Base-by-base conservation (phyloP, 441 rosid genomes). In the Populus hybrid region DNA sequence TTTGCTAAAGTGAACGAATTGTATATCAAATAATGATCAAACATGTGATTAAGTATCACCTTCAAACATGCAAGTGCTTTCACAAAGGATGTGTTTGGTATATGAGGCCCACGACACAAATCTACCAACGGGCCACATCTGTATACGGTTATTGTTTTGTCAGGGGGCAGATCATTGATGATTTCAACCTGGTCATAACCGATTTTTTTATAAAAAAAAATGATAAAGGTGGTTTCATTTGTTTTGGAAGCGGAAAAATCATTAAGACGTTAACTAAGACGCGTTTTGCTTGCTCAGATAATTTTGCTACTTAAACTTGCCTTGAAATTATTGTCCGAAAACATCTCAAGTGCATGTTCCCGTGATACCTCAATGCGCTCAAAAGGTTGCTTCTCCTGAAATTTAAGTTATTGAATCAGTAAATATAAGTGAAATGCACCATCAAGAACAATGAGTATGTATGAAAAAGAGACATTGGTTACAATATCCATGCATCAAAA, bases 41-140 rank as follows among this genome's bases (percentile, higher is more conserved):
- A 40, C 14, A 70, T 29, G 69, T 68, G 26, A 69, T 21, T 66
- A 71, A 72, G 81, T 53, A 63, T 78, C 77, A 97, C 99, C 98
- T 90, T 97, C 87, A 94, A 83, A 83, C 98, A 97, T 42, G 90
- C 91, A 88, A 97, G 86, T 76, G 97, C 99, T 89, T 97, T 94
- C 66, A 89, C 99, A 82, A 92, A 93, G 29, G 99, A 93, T 71
- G 99, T 94, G 78, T 89, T 93, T 38, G 99, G 99, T 85, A 97
- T 97, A 85, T 97, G 99, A 72, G 99, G 99, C 67, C 99, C 98
- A 81, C 98, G 99, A 81, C 99, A 95, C 77, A 95, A 83, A 86
- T 95, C 99, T 59, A 94, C 94, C 87, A 94, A 82, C 64, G 98
- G 97, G 24, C 99, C 99, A 74, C 99, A 97, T 86, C 99, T 87